Conservation (phyloP, 768 basidiomycete genomes). For the Auricularia sp. region DNA sequence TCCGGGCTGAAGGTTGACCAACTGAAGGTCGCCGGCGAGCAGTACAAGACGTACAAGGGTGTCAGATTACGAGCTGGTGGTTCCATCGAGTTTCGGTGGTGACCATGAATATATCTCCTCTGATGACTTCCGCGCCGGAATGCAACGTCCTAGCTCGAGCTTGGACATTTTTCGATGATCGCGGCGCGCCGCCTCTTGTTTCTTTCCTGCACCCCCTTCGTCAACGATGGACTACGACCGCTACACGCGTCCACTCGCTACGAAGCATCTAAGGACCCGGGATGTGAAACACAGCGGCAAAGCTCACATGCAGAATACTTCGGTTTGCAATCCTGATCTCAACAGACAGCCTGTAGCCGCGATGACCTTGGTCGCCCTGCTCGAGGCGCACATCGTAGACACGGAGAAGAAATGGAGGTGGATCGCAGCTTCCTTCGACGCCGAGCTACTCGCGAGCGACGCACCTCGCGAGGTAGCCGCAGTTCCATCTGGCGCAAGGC, state of each 20-base stretch:
- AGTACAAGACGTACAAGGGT: slow-evolving; percentile 88
- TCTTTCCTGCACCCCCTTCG: too few relatives aligned
- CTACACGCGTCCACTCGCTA: too few relatives aligned
- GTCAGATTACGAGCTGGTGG: slow-evolving; percentile 63
- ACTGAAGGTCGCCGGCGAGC: slow-evolving; percentile 67
- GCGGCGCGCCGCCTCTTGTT: too few relatives aligned
- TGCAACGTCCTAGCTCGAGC: too few relatives aligned
- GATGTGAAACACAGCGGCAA: too few relatives aligned
- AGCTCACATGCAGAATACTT: too few relatives aligned
- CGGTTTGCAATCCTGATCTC: too few relatives aligned
- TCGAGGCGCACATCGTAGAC: neutral
- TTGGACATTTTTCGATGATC: too few relatives aligned
- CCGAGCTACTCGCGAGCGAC: neutral
- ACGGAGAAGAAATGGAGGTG: neutral
- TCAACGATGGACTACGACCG: too few relatives aligned
- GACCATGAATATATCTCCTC: neutral
- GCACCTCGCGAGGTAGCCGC: too few relatives aligned
- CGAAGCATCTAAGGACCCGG: too few relatives aligned
- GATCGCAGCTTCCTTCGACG: neutral
- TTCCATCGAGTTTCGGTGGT: slow-evolving; percentile 54
- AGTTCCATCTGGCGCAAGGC: neutral
- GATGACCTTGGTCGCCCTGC: neutral
- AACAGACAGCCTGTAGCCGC: neutral
- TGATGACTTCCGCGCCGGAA: too few relatives aligned
- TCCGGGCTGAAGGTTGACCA: slow-evolving; percentile 81